Evolutionary conservation across 768 basidiomycete species (phyloP), one percentile per base, ranked within the genome.

Genomic region (Lactifluus piperatus): DNA sequence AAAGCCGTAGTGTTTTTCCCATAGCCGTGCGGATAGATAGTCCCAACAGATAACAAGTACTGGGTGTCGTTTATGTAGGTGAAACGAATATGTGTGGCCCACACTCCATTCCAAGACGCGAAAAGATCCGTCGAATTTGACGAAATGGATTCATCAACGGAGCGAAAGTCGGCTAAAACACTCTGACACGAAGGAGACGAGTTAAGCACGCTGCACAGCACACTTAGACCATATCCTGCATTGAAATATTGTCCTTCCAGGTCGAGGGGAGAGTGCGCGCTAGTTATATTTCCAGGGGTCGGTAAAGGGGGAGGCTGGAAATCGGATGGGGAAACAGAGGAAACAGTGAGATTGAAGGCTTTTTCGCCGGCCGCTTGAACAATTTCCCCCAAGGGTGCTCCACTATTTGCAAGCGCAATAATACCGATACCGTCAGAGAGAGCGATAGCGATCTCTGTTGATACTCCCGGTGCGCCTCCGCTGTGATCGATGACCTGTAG

Each of bases 371-470:
- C 11, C 2, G 2, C 18, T 11, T 18, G 0, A 22, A 10, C 18
- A 13, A 56, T 29, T 8, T 51, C 10, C 2, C 0, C 0, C 1
- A 62, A 4, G 4, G 22, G 2, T 9, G 2, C 60, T 3, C 11
- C 36, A 36, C 67, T 65, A 57, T 71, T 70, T 7, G 58, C 55
- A 13, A 72, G 61, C 1, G 47, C 39, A 27, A 70, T 61, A 22
- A 79, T 48, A 4, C 75, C 77, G 0, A 76, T 54, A 9, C 67
- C 67, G 39, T 76, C 72, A 3, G 62, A 22, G 0, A 76, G 77
- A 16, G 75, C 65, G 56, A 77, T 68, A 1, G 65, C 52, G 5
- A 73, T 69, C 0, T 62, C 20, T 0, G 73, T 66, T 2, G 69
- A 68, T 30, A 73, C 62, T 4, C 76, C 76, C 0, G 73, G 73